Evolutionary conservation across 2,329 filamentous ascomycete genomes (phyloP), one percentile per base, ranked within the genome.

Genomic region (Blastomyces percursus): DNA sequence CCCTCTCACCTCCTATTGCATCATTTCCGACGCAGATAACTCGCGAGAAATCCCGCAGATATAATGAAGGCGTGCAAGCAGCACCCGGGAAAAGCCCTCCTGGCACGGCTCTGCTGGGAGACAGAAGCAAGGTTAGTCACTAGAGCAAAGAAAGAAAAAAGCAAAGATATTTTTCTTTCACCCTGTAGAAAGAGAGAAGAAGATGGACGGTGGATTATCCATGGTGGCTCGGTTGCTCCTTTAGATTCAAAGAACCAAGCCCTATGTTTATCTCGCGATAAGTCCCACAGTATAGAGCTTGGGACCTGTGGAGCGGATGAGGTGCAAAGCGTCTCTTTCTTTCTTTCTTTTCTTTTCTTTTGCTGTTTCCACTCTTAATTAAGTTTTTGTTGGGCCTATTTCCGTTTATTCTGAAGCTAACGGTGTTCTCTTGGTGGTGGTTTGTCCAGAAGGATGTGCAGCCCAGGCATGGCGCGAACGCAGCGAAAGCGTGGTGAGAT

Each of bases 21-120:
- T 62, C 65, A 66, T 66, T 56, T 48, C 46, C 24, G 44, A 51
- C 51, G 48, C 56, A 46, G 50, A 61, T 66, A 60, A 61, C 46
- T 64, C 62, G 46, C 54, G 55, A 63, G 50, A 42, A 46, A 14
- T 59, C 24, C 56, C 14, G 16, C 35, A 44, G 7, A 19, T 27
- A 38, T 62, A 19, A 57, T 62, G 51, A 50, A 62, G 38, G 38
- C 35, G 30, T 50, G 51, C 32, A 32, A 48, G 6, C 21, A 59
- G 12, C 56, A 35, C 1, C 40, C 56, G 14, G 40, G 60, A 44
- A 62, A 62, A 50, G 38, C 60, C 3, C 65, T 62, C 48, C 60
- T 66, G 21, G 62, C 62, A 58, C 65, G 65, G 32, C 64, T 66
- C 48, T 64, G 57, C 51, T 66, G 65, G 60, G 48, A 65, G 21